Percentiles rank a stretch among this genome's conserved stretches.
Conservation (phyloP, 2,329 filamentous ascomycete species). For the Fonsecaea nubica region DNA sequence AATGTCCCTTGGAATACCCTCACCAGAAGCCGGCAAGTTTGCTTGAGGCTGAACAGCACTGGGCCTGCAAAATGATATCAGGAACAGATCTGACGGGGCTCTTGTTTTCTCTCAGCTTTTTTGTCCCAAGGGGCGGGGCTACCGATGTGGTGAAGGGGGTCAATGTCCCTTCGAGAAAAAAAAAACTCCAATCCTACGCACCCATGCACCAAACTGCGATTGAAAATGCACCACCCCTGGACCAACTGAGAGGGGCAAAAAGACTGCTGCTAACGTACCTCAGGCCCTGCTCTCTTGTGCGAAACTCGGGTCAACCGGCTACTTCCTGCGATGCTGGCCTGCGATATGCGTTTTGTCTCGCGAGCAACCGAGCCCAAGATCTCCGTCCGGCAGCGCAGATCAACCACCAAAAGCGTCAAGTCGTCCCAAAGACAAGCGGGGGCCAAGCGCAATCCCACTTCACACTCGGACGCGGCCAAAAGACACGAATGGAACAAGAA, state of each 20-base stretch:
- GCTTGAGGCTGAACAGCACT: constrained; percentile 26
- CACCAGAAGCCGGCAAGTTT: background rate
- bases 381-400: constrained; percentile 29
- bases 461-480: constrained; percentile 9
- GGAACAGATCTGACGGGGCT: constrained; percentile 25
- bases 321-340: constrained; percentile 16
- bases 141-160: background rate
- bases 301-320: constrained; percentile 32
- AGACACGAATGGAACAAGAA: constrained; percentile 19
- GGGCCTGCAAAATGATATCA: constrained; percentile 27
- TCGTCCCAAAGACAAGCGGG: constrained; percentile 20
- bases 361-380: constrained; percentile 24
- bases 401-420: constrained; percentile 24
- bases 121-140: constrained; percentile 4
- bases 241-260: background rate
- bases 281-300: constrained; percentile 14
- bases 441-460: constrained; percentile 23
- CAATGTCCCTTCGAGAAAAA: background rate
- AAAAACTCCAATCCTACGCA: background rate
- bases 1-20: too few species aligned
- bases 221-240: background rate
- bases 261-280: background rate
- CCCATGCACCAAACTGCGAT: background rate
- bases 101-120: constrained; percentile 7
- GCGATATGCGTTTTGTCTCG: constrained; percentile 20